A percentile compares a stretch with the other conserved stretches of the same genome.
Conservation (phyloP, 1,284 basidiomycete genomes). For the Nidula niveotomentosa region DNA sequence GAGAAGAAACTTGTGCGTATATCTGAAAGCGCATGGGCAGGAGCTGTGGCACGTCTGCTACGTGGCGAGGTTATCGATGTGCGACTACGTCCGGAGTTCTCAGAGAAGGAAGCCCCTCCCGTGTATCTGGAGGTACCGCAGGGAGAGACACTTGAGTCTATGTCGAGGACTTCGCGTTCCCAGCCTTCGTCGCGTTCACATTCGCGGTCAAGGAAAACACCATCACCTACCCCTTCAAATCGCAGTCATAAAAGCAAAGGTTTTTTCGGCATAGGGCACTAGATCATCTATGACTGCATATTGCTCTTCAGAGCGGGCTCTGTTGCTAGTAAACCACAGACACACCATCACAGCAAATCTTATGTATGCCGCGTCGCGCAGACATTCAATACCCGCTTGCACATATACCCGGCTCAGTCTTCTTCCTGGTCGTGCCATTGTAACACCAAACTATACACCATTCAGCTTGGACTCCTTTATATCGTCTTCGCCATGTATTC, state of each 20-base stretch:
- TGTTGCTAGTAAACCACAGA: too few relatives aligned
- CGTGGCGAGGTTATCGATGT: constrained; percentile 59
- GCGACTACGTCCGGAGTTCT: constrained; percentile 23
- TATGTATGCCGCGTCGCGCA: too few relatives aligned
- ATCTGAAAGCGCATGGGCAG: constrained; percentile 55
- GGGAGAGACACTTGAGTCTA: not conserved
- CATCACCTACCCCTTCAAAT: constrained; percentile 8
- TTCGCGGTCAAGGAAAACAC: constrained; percentile 11
- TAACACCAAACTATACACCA: too few relatives aligned
- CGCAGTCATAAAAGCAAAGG: constrained; percentile 8
- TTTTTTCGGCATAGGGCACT: not conserved
- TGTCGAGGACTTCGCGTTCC: constrained; percentile 16
- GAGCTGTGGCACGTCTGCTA: constrained; percentile 39
- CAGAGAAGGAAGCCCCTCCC: constrained; percentile 23
- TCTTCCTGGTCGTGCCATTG: too few relatives aligned
- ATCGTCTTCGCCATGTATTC: too few relatives aligned
- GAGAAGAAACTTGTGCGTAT: constrained; percentile 42
- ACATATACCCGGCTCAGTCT: too few relatives aligned
- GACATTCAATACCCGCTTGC: too few relatives aligned
- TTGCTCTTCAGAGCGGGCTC: too few relatives aligned
- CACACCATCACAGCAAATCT: too few relatives aligned
- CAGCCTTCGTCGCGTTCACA: constrained; percentile 15
- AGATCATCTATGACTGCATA: not conserved
- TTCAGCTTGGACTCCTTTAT: too few relatives aligned
- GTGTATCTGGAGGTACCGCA: constrained; percentile 32